These are phyloP conservation scores for Russula abietina DNA, from an alignment of 768 basidiomycete species.

Conservation along the genomic window DNA sequence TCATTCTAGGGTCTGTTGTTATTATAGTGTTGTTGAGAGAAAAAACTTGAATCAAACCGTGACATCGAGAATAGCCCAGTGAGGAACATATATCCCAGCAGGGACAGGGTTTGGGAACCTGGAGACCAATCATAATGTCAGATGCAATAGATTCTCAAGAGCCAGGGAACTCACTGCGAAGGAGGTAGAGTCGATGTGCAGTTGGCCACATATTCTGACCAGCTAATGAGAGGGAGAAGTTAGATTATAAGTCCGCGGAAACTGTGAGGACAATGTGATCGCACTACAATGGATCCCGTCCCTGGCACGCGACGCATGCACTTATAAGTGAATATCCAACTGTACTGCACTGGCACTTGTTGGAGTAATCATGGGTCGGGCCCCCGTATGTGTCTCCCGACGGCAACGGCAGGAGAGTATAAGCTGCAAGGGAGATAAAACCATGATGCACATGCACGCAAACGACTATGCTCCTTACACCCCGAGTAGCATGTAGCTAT, in stretches of 20 bases:
- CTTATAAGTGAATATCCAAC: no score
- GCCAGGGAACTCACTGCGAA: neutral
- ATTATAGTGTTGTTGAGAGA: neutral
- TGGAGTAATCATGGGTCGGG: neutral
- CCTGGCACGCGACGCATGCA: no score
- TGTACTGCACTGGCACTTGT: no score
- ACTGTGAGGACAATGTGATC: neutral
- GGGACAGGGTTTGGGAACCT: neutral
- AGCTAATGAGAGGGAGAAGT: no score
- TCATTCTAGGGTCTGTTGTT: neutral
- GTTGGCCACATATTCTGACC: no score
- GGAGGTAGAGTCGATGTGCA: neutral
- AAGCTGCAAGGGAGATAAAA: constrained; percentile 1
- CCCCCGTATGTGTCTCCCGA: neutral
- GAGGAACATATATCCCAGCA: neutral
- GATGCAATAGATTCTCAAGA: neutral
- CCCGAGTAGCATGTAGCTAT: constrained; percentile 8
- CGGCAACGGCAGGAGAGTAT: neutral
- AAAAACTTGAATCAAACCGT: neutral
- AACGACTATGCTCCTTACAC: neutral
- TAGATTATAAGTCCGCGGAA: neutral
- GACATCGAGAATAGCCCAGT: neutral
- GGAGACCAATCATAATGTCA: neutral
- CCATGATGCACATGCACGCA: neutral
- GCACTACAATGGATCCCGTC: neutral